Percentiles rank a stretch among this genome's conserved stretches.
Evolutionary conservation across 495 filamentous ascomycete genomes (phyloP).

Genomic region (Penicillium odoratum): DNA sequence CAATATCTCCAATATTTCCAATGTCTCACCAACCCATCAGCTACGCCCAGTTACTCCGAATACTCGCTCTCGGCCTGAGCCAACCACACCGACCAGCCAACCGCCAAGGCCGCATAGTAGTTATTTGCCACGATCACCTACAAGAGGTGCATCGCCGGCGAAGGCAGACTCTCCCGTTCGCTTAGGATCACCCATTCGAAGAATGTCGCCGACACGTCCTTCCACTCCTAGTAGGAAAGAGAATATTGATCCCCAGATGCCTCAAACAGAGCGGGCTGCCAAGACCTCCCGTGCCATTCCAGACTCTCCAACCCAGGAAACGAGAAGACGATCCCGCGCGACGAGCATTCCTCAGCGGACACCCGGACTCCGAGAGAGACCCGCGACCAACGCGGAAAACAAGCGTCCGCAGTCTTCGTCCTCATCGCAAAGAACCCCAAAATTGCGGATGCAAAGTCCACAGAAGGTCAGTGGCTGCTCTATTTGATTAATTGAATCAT

Average conservation of each 20-base stretch:
- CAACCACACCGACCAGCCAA: constrained; percentile 35
- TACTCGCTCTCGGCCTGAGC: constrained; percentile 29
- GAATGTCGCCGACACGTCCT: constrained; percentile 40
- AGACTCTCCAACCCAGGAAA: constrained; percentile 42
- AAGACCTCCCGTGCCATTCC: constrained; percentile 41
- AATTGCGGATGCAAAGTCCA: constrained; percentile 82
- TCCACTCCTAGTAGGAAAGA: constrained; percentile 58
- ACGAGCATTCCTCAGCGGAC: constrained; percentile 53
- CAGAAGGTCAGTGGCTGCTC: constrained; percentile 60
- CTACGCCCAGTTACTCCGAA: constrained; percentile 40
- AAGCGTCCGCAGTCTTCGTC: constrained; percentile 38
- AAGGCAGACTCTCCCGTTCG: constrained; percentile 35
- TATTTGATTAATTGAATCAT: neutral
- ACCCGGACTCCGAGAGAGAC: constrained; percentile 53
- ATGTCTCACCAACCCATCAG: constrained; percentile 35
- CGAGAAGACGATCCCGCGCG: constrained; percentile 51
- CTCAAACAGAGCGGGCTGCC: constrained; percentile 32
- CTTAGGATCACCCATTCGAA: constrained; percentile 36
- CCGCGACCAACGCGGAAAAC: constrained; percentile 42
- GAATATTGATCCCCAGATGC: constrained; percentile 45
- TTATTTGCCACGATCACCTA: constrained; percentile 33
- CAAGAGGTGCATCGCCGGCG: constrained; percentile 32
- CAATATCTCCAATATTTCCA: constrained; percentile 25
- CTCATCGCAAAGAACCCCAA: constrained; percentile 52
- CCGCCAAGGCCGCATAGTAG: constrained; percentile 34